Evolutionary conservation across 176 grass and related monocot species (phyloP).

Genomic region (Eleusine indica): DNA sequence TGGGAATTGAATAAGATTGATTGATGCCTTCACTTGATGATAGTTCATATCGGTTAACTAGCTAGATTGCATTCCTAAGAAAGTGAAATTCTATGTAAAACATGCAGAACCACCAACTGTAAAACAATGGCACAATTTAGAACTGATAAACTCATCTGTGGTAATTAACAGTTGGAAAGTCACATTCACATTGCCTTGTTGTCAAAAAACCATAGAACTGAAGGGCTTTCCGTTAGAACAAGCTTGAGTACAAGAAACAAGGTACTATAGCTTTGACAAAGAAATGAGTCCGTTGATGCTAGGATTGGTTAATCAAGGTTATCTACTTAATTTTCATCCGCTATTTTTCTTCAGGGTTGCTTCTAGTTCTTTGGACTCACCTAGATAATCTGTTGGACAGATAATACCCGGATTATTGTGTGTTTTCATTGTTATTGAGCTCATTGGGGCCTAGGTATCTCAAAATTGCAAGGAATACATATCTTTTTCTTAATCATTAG

Average conservation of each 20-base stretch:
- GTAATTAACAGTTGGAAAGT: not conserved
- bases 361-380: not conserved
- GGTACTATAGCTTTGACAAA: not conserved
- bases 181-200: not conserved
- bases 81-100: no score
- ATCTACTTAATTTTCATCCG: not conserved
- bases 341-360: not conserved
- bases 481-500: no score
- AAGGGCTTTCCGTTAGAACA: not conserved
- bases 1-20: no score
- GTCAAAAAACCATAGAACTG: not conserved
- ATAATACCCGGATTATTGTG: no score
- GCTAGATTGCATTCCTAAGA: no score
- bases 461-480: no score
- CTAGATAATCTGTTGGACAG: no score
- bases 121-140: not conserved
- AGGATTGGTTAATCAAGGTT: not conserved
- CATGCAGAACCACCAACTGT: no score
- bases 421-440: no score
- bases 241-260: not conserved
- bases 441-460: no score
- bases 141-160: conserved; percentile 4
- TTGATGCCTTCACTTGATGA: no score
- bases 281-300: not conserved
- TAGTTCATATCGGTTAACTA: no score